Evolutionary conservation across 148 eudicot species (phyloP), one percentile per base, ranked within the genome.

Genomic region (Diospyros lotus): DNA sequence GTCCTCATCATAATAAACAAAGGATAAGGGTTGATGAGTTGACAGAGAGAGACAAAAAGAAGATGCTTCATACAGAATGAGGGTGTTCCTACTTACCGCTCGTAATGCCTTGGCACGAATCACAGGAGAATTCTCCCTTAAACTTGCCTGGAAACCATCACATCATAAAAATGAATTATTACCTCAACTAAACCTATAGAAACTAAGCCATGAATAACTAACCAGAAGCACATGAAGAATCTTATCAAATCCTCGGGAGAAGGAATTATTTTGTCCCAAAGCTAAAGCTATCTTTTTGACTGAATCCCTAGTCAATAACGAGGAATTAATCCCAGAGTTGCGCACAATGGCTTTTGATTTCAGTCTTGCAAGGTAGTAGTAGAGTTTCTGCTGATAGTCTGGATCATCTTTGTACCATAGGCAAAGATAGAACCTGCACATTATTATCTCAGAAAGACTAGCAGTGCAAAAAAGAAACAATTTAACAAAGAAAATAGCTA

Each of bases 361-460:
- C 68, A 92, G 78, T 79, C 96, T 87, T 51, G 96, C 90, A 73
- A 92, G 88, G 76, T 85, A 82, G 78, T 82, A 88, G 66, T 71
- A 65, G 64, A 89, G 81, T 79, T 84, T 84, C 68, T 85, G 84
- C 66, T 82, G 84, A 73, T 84, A 84, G 76, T 79, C 76, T 71
- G 92, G 89, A 62, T 89, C 96, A 78, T 95, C 99, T 83, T 95
- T 95, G 87, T 84, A 89, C 99, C 99, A 95, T 11, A 93, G 82
- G 82, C 96, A 92, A 73, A 95, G 89, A 86, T 88, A 92, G 68
- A 95, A 92, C 97, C 99, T 95, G 92, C 81, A 82, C 55, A 70
- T 61, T 51, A 43, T 53, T 66, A 51, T 4, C 39, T 59, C 41
- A 45, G 12, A 12, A 60, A 76, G 28, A 76, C 55, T 40, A 58